Evolutionary conservation across 1,284 basidiomycete genomes (phyloP), one percentile per base, ranked within the genome.

Genomic region (Cutaneotrichosporon mucoides): DNA sequence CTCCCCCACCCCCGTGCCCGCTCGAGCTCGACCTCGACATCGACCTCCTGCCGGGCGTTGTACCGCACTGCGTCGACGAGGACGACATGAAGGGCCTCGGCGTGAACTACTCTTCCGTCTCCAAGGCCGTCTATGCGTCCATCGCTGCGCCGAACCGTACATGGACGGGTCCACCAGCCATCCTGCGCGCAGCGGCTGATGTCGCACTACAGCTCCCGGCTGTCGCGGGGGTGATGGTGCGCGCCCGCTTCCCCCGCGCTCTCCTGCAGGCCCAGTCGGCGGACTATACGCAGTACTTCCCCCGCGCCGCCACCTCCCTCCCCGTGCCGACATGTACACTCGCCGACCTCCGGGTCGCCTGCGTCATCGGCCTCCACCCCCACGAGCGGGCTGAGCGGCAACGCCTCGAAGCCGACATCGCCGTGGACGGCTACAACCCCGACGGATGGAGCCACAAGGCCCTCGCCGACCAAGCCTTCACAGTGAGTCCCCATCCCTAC

Each of bases 321-420:
- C 11, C 37, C 24, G 5, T 5, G 12, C 55, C 63, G 44, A 57
- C 44, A 41, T 63, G 63, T 44, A 55, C 43, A 10, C 63, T 89
- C 6, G 77, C 80, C 15, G 81, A 83, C 61, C 73, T 91, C 6
- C 76, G 80, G 35, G 82, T 85, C 49, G 80, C 82, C 16, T 47
- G 45, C 35, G 82, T 92, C 56, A 80, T 92, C 50, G 90, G 90
- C 0, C 81, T 92, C 50, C 86, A 90, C 67, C 79, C 83, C 2
- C 85, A 85, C 72, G 90, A 92, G 74, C 79, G 89, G 13, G 72
- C 82, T 51, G 84, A 87, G 69, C 82, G 82, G 68, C 90, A 93
- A 71, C 72, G 83, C 37, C 83, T 92, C n/a, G 78, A 82, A 15
- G 76, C 88, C 53, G 85, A 88, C 65, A 63, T 90, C 15, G 68